Evolutionary conservation across 1,139 yeast genomes (phyloP).

Genomic region (Protomyces inundatus): DNA sequence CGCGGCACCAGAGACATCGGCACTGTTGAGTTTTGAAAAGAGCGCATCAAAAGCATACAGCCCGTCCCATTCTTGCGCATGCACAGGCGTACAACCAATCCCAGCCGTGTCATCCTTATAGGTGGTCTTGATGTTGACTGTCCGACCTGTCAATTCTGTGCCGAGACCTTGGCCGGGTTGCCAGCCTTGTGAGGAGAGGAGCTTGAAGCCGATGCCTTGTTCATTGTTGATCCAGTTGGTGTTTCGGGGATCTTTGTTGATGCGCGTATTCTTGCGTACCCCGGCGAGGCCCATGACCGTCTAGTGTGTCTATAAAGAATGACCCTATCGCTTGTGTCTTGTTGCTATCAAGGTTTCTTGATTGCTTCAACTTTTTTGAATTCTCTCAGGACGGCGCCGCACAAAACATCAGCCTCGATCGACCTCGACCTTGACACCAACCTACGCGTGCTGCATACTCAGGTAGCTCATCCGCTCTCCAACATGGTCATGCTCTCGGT

Average conservation of each 20-base stretch:
- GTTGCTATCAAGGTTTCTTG: too few species aligned
- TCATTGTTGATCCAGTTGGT: slow-evolving; percentile 90
- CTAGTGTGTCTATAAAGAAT: too few species aligned
- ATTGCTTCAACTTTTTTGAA: not conserved
- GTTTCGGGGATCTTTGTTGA: slow-evolving; percentile 89
- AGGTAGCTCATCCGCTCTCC: not conserved
- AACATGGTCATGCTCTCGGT: slow-evolving; percentile 16
- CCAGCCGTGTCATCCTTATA: slow-evolving; percentile 80
- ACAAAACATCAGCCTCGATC: too few species aligned
- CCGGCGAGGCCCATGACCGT: slow-evolving; percentile 67
- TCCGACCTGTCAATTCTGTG: slow-evolving; percentile 45
- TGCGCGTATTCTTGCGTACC: slow-evolving; percentile 70
- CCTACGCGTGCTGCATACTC: too few species aligned
- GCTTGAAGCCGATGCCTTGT: slow-evolving; percentile 79
- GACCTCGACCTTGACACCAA: not conserved
- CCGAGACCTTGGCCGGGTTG: slow-evolving; percentile 87
- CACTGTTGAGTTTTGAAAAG: slow-evolving; percentile 66
- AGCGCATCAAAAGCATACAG: slow-evolving; percentile 88
- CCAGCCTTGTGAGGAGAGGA: slow-evolving; percentile 83
- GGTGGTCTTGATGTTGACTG: slow-evolving; percentile 65
- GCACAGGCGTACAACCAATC: slow-evolving; percentile 70
- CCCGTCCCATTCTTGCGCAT: slow-evolving; percentile 74
- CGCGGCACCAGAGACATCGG: slow-evolving; percentile 1
- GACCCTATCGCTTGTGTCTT: too few species aligned
- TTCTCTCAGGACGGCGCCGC: too few species aligned